These are phyloP conservation scores for Micromonas commoda DNA, from an alignment of 139 green algal genomes.

Conservation along the genomic window DNA sequence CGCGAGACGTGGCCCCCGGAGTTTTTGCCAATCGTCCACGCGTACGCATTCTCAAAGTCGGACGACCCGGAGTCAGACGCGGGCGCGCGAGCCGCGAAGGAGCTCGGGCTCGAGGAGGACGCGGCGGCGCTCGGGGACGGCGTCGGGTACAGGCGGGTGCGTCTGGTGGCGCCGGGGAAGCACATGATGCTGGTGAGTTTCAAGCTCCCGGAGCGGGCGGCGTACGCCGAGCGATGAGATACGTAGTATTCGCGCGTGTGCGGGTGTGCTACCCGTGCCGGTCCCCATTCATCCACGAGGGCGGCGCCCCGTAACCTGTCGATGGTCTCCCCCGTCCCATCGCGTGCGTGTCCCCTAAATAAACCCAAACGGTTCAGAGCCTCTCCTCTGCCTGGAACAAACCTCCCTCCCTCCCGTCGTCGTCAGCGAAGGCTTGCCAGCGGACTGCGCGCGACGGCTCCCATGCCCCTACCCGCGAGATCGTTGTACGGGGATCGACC, in stretches of 20 bases:
- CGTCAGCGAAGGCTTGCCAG: background rate
- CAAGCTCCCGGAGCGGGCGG: conserved; percentile 57
- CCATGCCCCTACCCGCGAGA: background rate
- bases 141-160: background rate
- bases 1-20: conserved; percentile 57
- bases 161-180: conserved; percentile 36
- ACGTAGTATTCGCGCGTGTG: background rate
- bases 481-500: background rate
- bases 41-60: conserved; percentile 1
- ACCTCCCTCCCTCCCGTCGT: background rate
- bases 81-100: background rate
- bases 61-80: background rate
- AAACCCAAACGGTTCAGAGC: background rate
- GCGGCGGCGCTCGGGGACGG: background rate
- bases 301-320: too few species aligned
- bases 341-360: too few species aligned
- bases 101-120: background rate
- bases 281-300: too few species aligned
- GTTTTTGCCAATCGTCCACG: background rate
- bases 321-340: too few species aligned
- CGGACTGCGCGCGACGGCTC: background rate
- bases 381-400: background rate
- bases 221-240: conserved; percentile 8
- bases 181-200: conserved; percentile 86
- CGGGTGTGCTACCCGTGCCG: too few species aligned